Evolutionary conservation across 352 stramenopile species (phyloP).

Genomic region (Phytophthora pinifolia): DNA sequence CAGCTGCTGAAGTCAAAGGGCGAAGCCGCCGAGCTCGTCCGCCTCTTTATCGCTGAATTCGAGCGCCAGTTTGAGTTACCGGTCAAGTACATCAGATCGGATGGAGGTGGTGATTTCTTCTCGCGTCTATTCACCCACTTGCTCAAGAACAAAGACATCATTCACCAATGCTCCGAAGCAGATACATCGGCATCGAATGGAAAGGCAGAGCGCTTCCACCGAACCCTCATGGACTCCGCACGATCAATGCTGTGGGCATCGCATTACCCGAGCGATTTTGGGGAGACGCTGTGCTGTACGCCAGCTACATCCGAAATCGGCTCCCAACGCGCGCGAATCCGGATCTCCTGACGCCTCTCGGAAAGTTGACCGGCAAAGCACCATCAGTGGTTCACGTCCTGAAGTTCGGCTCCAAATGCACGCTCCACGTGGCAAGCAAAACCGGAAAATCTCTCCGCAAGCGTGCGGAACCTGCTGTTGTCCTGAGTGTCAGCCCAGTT

Average conservation of each 20-base stretch:
- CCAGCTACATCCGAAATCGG: slow-evolving; percentile 2
- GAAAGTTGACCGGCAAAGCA: not conserved
- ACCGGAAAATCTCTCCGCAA: not conserved
- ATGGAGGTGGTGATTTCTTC: slow-evolving; percentile 4
- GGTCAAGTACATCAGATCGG: not conserved
- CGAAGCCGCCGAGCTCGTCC: not conserved
- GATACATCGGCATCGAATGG: slow-evolving; percentile 3
- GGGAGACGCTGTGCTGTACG: not conserved
- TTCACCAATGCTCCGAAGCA: slow-evolving; percentile 1
- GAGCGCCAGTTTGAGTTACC: not conserved
- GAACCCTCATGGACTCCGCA: slow-evolving; percentile 5
- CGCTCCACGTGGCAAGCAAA: not conserved
- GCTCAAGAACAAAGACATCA: not conserved
- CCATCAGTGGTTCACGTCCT: not conserved
- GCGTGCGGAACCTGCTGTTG: not conserved
- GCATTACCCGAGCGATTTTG: not conserved
- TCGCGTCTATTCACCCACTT: not conserved
- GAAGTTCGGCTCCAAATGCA: not conserved
- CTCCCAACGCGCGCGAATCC: not conserved
- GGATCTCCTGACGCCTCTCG: not conserved
- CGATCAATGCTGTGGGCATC: slow-evolving; percentile 3
- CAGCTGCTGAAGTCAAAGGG: not conserved
- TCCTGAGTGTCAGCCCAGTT: not conserved
- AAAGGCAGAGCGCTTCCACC: slow-evolving; percentile 6
- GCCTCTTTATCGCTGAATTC: not conserved